Percentiles rank a stretch among this genome's conserved stretches.
phyloP scores from a whole-genome alignment of 306 rosid species.

The Lithocarpus polystachyus region DNA sequence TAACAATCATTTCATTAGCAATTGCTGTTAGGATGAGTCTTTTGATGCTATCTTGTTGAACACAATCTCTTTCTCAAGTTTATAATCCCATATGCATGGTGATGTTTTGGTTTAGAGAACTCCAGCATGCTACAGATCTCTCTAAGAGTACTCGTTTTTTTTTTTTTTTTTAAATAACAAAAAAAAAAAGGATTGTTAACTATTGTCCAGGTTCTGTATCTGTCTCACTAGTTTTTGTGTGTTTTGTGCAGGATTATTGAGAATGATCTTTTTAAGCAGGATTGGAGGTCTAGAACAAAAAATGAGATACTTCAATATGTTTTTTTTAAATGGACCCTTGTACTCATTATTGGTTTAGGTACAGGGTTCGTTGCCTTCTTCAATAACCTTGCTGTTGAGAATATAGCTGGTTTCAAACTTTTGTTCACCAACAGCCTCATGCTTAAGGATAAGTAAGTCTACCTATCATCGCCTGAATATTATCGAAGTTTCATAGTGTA shows the following conservation, averaged over 20 bases:
- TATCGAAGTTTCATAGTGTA: neutral
- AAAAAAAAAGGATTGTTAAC: neutral
- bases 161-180: too few species aligned
- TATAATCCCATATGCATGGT: too few species aligned
- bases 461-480: neutral
- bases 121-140: neutral
- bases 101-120: neutral
- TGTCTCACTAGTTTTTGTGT: neutral
- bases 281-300: constrained; percentile 69
- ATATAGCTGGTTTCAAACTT: constrained; percentile 73
- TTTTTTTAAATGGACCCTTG: constrained; percentile 65
- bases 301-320: constrained; percentile 51
- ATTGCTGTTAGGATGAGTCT: too few species aligned
- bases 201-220: neutral
- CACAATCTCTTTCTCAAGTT: too few species aligned
- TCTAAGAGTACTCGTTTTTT: neutral
- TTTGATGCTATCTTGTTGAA: too few species aligned
- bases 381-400: constrained; percentile 77
- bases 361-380: constrained; percentile 74
- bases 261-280: constrained; percentile 71
- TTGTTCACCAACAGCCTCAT: constrained; percentile 55
- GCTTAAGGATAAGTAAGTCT: constrained; percentile 46
- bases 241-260: constrained; percentile 57
- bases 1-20: too few species aligned
- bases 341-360: constrained; percentile 62